phyloP scores from a whole-genome alignment of 306 rosid species.

The Malus sieversii region DNA sequence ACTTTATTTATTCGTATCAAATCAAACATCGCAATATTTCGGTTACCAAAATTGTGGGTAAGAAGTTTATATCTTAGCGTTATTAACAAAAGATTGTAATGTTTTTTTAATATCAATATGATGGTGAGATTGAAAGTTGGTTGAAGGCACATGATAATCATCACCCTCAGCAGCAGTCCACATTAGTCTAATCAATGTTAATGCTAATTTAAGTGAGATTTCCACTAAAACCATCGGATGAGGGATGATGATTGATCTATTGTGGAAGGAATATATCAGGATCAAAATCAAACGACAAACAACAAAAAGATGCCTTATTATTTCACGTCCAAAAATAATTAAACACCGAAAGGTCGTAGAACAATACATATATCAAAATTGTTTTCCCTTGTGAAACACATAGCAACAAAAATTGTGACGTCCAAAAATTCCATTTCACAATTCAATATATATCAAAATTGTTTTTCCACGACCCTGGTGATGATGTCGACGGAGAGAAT shows the following conservation, averaged over 20 bases:
- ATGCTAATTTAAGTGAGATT: conserved; percentile 15
- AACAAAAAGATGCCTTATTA: background rate
- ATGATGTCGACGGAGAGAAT: too few relatives aligned
- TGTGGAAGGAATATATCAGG: background rate
- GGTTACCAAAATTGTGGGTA: too few relatives aligned
- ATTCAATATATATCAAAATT: too few relatives aligned
- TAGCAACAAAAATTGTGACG: background rate
- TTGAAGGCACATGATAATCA: background rate
- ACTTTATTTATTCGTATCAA: too few relatives aligned
- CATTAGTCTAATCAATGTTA: background rate
- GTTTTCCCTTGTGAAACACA: background rate
- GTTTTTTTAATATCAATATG: background rate
- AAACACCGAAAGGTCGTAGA: too few relatives aligned
- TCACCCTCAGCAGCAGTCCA: background rate
- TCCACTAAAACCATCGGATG: conserved; percentile 22
- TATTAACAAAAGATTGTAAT: background rate
- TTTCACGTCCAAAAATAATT: background rate
- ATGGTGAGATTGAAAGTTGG: background rate
- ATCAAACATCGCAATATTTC: too few relatives aligned
- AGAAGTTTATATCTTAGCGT: background rate
- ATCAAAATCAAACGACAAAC: background rate
- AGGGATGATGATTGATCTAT: background rate
- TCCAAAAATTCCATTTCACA: background rate
- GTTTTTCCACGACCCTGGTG: too few relatives aligned
- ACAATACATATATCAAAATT: too few relatives aligned